Evolutionary conservation across 139 green algal genomes (phyloP).

Genomic region (Edaphochlamys debaryana): DNA sequence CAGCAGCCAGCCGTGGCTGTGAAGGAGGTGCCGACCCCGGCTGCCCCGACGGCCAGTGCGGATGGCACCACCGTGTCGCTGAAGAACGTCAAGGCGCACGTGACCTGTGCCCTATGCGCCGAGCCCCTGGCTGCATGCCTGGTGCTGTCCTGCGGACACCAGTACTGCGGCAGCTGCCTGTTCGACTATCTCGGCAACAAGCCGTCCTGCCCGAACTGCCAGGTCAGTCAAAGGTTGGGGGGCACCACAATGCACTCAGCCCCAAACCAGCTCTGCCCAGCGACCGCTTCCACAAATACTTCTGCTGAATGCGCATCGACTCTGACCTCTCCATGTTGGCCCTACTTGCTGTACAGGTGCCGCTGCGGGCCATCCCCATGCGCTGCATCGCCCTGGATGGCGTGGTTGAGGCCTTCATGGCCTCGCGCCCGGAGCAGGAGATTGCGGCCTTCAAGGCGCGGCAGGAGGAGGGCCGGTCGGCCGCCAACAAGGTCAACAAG

Average conservation of each 20-base stretch:
- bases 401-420: constrained; percentile 28
- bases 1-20: too few relatives aligned
- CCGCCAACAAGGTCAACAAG: constrained; percentile 59
- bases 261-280: too few relatives aligned
- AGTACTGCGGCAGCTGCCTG: constrained; percentile 59
- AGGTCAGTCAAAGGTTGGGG: constrained; percentile 13
- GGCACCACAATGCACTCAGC: too few relatives aligned
- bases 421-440: constrained; percentile 24
- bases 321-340: too few relatives aligned
- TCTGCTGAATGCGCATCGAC: too few relatives aligned
- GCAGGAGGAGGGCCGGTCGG: constrained; percentile 45
- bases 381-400: constrained; percentile 54
- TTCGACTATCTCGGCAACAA: constrained; percentile 47
- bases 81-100: too few relatives aligned
- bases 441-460: constrained; percentile 34
- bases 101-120: constrained; percentile 41
- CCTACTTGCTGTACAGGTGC: constrained; percentile 52
- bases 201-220: constrained; percentile 51
- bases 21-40: too few relatives aligned
- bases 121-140: constrained; percentile 41
- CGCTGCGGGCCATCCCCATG: constrained; percentile 52
- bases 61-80: too few relatives aligned
- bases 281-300: too few relatives aligned
- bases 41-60: too few relatives aligned
- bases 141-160: constrained; percentile 55